Conservation (phyloP, 495 filamentous ascomycete genomes). For the Neurospora sp. region DNA sequence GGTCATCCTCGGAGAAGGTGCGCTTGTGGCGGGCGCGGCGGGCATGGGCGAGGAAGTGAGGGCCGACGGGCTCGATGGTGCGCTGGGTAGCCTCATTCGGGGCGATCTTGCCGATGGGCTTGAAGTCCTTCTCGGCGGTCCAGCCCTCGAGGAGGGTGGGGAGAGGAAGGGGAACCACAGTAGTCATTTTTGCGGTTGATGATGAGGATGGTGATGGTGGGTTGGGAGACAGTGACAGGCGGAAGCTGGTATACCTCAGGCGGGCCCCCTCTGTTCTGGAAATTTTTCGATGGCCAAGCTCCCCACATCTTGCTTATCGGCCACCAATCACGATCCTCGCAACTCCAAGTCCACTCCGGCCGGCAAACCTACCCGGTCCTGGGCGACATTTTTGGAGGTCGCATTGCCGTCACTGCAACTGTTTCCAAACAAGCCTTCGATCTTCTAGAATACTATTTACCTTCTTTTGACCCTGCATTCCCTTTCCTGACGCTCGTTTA, state of each 20-base stretch:
- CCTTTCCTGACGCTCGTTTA: background rate
- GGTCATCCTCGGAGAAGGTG: conserved; percentile 97
- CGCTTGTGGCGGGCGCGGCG: conserved; percentile 91
- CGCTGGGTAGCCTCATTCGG: conserved; percentile 55
- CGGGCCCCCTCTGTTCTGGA: conserved; percentile 9
- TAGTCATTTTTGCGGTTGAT: conserved; percentile 26
- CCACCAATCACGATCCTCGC: background rate
- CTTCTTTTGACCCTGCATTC: background rate
- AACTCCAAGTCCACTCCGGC: background rate
- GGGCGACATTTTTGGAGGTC: background rate
- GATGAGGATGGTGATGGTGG: background rate
- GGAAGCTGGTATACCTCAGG: conserved; percentile 1
- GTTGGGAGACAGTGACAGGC: background rate
- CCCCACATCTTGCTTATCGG: background rate
- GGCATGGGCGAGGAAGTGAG: conserved; percentile 95
- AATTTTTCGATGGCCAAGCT: conserved; percentile 10
- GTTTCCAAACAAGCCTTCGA: background rate
- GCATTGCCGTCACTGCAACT: background rate
- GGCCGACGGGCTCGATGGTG: conserved; percentile 88
- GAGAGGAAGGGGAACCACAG: conserved; percentile 42
- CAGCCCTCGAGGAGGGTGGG: conserved; percentile 73
- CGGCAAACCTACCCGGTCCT: background rate
- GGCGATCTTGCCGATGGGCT: conserved; percentile 60
- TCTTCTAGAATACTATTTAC: background rate
- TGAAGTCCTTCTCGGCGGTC: conserved; percentile 85